These are phyloP conservation scores for Fraxinus ornus DNA, from an alignment of 305 asterid species.

Conservation along the genomic window DNA sequence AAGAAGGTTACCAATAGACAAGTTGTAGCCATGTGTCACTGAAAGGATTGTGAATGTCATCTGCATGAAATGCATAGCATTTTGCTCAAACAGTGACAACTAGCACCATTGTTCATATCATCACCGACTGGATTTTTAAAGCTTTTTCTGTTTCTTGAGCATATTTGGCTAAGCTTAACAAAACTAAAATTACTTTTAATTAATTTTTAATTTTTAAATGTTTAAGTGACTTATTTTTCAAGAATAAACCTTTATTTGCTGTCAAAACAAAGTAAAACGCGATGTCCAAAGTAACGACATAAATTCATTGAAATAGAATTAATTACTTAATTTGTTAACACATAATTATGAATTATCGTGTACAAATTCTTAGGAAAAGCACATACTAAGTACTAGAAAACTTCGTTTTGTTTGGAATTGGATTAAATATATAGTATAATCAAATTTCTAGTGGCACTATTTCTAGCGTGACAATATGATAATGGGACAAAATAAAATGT, in stretches of 20 bases:
- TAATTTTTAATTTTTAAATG: neutral
- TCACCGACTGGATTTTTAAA: conserved; percentile 29
- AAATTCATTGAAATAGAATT: neutral
- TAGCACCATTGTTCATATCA: conserved; percentile 18
- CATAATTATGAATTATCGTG: neutral
- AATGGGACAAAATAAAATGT: neutral
- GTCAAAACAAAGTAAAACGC: neutral
- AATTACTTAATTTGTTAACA: neutral
- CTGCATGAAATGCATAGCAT: conserved; percentile 20
- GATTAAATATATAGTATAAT: neutral
- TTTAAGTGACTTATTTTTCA: neutral
- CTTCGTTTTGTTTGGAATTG: neutral
- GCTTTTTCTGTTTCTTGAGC: neutral
- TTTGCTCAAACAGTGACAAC: conserved; percentile 10
- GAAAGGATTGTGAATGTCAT: conserved; percentile 24
- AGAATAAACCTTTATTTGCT: neutral
- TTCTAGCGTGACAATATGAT: neutral
- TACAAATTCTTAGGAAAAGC: too few species aligned
- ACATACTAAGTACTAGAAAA: neutral
- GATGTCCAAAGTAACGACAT: neutral
- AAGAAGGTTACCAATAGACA: conserved; percentile 19
- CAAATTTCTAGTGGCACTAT: neutral
- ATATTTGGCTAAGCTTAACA: neutral
- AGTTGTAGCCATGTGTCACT: conserved; percentile 33
- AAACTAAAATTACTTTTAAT: neutral